Percentiles rank a stretch among this genome's conserved stretches.
Evolutionary conservation across 306 rosid species (phyloP).

Genomic region (Clitoria ternatea): DNA sequence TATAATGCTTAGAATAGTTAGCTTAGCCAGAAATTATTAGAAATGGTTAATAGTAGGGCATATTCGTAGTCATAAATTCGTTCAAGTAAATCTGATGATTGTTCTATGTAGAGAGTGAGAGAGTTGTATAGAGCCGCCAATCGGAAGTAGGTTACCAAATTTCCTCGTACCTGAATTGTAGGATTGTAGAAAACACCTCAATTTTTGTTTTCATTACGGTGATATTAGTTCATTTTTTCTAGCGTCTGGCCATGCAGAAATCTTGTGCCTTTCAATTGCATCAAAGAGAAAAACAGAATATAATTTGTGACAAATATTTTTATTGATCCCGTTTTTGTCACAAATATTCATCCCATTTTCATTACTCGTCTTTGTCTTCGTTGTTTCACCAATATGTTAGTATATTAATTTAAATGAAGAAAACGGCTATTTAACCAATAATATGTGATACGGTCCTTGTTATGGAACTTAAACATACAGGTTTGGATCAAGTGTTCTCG

Average conservation of each 20-base stretch:
- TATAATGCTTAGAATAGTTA: slow-evolving; percentile 31
- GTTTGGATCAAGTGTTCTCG: too few relatives aligned
- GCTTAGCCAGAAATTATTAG: slow-evolving; percentile 19
- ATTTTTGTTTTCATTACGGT: background rate
- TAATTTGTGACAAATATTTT: too few relatives aligned
- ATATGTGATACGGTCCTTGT: too few relatives aligned
- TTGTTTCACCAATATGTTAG: too few relatives aligned
- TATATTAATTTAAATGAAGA: too few relatives aligned
- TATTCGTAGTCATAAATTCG: slow-evolving; percentile 19
- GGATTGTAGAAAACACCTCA: slow-evolving; percentile 10
- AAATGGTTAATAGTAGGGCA: slow-evolving; percentile 27
- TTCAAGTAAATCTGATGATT: slow-evolving; percentile 17
- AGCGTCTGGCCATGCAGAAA: background rate
- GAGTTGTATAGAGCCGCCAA: slow-evolving; percentile 38
- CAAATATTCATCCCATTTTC: background rate
- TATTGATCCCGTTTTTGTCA: too few relatives aligned
- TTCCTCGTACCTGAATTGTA: slow-evolving; percentile 5
- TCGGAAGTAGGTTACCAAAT: slow-evolving; percentile 20
- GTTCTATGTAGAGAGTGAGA: slow-evolving; percentile 21
- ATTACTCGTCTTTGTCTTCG: too few relatives aligned
- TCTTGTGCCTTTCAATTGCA: too few relatives aligned
- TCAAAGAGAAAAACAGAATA: too few relatives aligned
- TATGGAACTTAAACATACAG: too few relatives aligned
- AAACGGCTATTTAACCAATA: too few relatives aligned
- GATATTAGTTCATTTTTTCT: background rate